Conservation (phyloP, 2,329 filamentous ascomycete species). For the Talaromyces sp. region DNA sequence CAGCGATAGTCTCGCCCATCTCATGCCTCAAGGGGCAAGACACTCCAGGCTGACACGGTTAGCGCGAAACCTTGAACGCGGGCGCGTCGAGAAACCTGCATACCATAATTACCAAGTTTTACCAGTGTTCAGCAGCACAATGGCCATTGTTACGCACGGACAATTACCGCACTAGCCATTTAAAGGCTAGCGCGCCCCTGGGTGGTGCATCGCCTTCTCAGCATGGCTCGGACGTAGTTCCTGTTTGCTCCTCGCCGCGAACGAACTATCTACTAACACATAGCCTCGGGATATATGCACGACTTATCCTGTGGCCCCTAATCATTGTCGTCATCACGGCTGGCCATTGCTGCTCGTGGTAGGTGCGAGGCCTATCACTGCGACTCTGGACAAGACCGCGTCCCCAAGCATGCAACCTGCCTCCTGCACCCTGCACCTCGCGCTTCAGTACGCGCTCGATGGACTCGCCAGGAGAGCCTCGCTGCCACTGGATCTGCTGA, state of each 20-base stretch:
- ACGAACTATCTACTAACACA: too few species aligned
- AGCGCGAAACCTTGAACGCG: neutral
- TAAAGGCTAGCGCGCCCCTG: neutral
- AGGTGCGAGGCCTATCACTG: neutral
- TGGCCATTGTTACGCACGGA: neutral
- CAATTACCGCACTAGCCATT: neutral
- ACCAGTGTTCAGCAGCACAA: neutral
- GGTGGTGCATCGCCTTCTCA: neutral
- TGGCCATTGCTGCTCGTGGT: too few species aligned
- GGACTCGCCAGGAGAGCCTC: neutral
- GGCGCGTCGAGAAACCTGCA: neutral
- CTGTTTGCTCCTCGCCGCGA: neutral
- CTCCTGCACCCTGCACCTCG: slow-evolving; percentile 6
- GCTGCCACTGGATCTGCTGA: neutral
- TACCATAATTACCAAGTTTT: neutral
- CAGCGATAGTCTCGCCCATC: neutral
- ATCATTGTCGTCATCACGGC: neutral
- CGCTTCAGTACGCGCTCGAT: slow-evolving; percentile 1
- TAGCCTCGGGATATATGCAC: neutral
- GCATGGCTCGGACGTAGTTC: neutral
- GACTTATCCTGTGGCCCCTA: neutral
- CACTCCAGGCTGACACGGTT: neutral
- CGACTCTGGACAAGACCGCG: neutral
- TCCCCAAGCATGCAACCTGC: neutral
- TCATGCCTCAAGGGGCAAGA: neutral